These are phyloP conservation scores for Eutrema heterophyllum DNA, from an alignment of 345 rosid genomes.

Conservation along the genomic window DNA sequence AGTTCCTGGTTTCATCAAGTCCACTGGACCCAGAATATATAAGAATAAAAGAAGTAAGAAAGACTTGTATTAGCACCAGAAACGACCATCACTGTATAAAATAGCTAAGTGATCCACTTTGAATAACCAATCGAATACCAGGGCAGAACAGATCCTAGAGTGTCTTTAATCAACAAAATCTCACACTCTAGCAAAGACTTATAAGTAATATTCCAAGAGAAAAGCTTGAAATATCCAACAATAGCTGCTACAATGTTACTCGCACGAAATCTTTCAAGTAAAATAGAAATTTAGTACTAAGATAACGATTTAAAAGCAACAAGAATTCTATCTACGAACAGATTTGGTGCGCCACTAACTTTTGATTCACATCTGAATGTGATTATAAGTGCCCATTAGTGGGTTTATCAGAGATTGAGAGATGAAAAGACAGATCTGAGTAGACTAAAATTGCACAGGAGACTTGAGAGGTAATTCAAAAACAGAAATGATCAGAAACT, in stretches of 20 bases:
- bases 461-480: not conserved
- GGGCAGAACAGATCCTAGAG: not conserved
- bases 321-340: not conserved
- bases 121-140: not conserved
- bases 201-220: too few species aligned
- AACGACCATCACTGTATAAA: not conserved
- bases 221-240: not conserved
- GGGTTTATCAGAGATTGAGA: not conserved
- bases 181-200: too few species aligned
- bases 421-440: not conserved
- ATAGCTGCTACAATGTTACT: not conserved
- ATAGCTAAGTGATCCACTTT: not conserved
- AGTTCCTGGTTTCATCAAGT: constrained; percentile 43
- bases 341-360: not conserved
- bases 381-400: not conserved
- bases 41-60: not conserved
- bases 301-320: not conserved
- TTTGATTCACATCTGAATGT: not conserved
- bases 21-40: constrained; percentile 25
- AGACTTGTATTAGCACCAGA: not conserved
- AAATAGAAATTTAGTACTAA: too few species aligned
- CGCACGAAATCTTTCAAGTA: not conserved
- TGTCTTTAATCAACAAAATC: not conserved
- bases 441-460: not conserved
- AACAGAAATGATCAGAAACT: not conserved